A percentile compares a stretch with the other conserved stretches of the same genome.
phyloP scores from a whole-genome alignment of 2,329 filamentous ascomycete genomes.

The Scedosporium aurantiacum region DNA sequence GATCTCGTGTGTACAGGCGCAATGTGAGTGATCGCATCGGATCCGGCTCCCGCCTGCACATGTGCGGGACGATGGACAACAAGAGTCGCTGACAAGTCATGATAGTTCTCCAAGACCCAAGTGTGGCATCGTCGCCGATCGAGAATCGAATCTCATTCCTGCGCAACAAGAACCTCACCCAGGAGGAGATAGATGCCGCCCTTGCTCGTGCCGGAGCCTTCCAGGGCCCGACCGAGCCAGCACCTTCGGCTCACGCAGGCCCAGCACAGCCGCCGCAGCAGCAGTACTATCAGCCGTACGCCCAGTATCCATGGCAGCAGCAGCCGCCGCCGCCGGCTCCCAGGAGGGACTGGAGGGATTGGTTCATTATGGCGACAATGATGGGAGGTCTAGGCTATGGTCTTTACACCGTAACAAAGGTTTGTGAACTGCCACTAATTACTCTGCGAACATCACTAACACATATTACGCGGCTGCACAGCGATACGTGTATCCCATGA shows the following conservation, averaged over 20 bases:
- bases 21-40: slow-evolving; percentile 25
- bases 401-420: slow-evolving; percentile 77
- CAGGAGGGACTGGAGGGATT: slow-evolving; percentile 90
- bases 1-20: slow-evolving; percentile 19
- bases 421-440: slow-evolving; percentile 22
- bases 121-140: slow-evolving; percentile 76
- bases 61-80: not conserved
- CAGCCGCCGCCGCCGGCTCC: slow-evolving; percentile 47
- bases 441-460: not conserved
- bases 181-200: slow-evolving; percentile 84
- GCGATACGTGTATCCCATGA: slow-evolving; percentile 84
- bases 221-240: not conserved
- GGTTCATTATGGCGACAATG: slow-evolving; percentile 99
- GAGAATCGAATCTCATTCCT: slow-evolving; percentile 90
- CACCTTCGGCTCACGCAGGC: slow-evolving; percentile 26
- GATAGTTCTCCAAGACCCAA: slow-evolving; percentile 85
- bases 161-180: slow-evolving; percentile 91
- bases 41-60: not conserved
- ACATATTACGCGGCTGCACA: slow-evolving; percentile 21
- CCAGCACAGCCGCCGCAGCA: slow-evolving; percentile 28
- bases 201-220: slow-evolving; percentile 60
- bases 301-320: slow-evolving; percentile 44
- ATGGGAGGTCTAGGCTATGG: slow-evolving; percentile 84
- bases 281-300: slow-evolving; percentile 36
- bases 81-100: slow-evolving; percentile 12